These are phyloP conservation scores for Cercospora sesami DNA, from an alignment of 2,329 filamentous ascomycete genomes.

Conservation along the genomic window DNA sequence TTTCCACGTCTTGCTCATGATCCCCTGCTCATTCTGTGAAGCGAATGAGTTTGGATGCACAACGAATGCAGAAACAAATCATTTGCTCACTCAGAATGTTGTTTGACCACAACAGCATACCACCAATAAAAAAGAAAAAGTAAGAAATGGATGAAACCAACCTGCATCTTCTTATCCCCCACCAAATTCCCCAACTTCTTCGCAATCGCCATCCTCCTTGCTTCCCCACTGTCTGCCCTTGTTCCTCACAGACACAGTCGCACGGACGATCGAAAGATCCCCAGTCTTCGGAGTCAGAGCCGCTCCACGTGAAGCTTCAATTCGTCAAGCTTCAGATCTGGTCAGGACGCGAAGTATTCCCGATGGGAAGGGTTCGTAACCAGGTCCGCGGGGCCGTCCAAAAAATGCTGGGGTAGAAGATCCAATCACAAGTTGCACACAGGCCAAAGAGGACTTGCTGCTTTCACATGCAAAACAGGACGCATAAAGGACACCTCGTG, in stretches of 20 bases:
- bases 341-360: background rate
- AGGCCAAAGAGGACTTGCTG: no score
- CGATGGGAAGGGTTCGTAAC: background rate
- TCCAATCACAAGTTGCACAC: no score
- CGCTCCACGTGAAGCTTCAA: background rate
- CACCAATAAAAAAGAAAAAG: no score
- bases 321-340: background rate
- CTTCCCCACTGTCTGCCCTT: background rate
- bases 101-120: no score
- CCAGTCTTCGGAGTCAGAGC: background rate
- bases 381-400: background rate
- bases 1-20: background rate
- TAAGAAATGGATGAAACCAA: slow-evolving; percentile 1
- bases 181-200: slow-evolving; percentile 15
- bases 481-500: no score
- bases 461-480: no score
- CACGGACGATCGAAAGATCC: background rate
- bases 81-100: no score
- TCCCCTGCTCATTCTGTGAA: no score
- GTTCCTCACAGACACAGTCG: background rate
- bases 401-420: background rate
- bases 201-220: background rate
- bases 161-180: slow-evolving; percentile 29
- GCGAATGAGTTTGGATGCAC: no score
- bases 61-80: no score